Evolutionary conservation across 768 basidiomycete species (phyloP), one percentile per base, ranked within the genome.

Genomic region (Chiua virens): DNA sequence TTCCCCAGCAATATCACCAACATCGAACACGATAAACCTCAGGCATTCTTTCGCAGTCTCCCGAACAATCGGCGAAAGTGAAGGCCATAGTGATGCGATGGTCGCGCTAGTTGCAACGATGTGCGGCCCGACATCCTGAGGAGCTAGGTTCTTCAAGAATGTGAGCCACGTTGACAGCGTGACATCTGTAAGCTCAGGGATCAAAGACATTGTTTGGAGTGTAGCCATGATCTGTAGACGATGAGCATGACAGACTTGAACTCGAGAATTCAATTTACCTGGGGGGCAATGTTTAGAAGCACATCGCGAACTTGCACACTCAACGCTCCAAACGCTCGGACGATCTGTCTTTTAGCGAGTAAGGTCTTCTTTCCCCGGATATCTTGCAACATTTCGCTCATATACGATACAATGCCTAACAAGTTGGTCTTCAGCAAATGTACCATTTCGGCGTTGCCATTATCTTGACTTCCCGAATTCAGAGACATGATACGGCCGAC

Each of bases 351-450:
- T 69, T 97, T 98, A 30, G 77, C 75, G 9, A 72, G 70, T 0
- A 82, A 73, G 0, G 85, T 73, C 57, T 87, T 87, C 69, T 88
- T 92, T 5, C 89, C 89, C 21, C 85, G 82, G 1, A 87, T 76
- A 52, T 93, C 94, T 64, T 92, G 91, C 46, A 98, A 70, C 70
- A 87, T 83, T 28, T 93, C 91, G 59, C 89, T 95, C 59, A 97
- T 79, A 55, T 85, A 77, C 0, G 90, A 83, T 18, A 98, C 85
- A 48, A 98, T 75, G 1, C 90, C 95, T 7, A 97, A 79, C 72
- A 95, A 86, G 56, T 92, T 79, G 8, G 74, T 75, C 67, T 86
- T 85, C 42, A 98, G 73, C 49, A 93, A 87, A 0, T 69, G 67
- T 20, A 78, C 76, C 34, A 89, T 66, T 50, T 79, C 75, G 21